A percentile compares a stretch with the other conserved stretches of the same genome.
These are phyloP conservation scores for Rosa persica DNA, from an alignment of 306 rosid genomes.

Conservation along the genomic window DNA sequence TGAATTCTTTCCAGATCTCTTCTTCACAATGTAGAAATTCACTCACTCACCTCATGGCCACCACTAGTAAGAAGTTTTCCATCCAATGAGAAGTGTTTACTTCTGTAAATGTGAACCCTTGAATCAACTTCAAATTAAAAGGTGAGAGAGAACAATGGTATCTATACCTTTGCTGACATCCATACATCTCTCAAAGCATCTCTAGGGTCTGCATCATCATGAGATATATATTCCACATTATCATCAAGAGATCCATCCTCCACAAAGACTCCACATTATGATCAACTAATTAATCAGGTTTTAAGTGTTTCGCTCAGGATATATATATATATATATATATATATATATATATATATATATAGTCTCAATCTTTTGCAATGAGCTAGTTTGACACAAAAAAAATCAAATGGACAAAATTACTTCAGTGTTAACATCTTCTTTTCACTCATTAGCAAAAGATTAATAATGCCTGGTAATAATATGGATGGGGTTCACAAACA, in stretches of 20 bases:
- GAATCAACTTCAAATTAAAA: slow-evolving; percentile 30
- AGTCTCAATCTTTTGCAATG: too few species aligned
- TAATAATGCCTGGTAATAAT: too few species aligned
- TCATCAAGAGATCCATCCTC: slow-evolving; percentile 97
- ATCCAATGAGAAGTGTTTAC: slow-evolving; percentile 84
- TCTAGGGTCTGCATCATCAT: slow-evolving; percentile 91
- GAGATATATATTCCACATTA: slow-evolving; percentile 96
- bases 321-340: too few species aligned
- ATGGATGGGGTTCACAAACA: too few species aligned
- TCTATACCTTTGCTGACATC: slow-evolving; percentile 93
- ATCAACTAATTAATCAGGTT: too few species aligned
- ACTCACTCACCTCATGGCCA: slow-evolving; percentile 79
- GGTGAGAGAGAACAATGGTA: slow-evolving; percentile 3
- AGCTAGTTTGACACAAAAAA: too few species aligned
- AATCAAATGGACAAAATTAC: too few species aligned
- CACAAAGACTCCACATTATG: slow-evolving; percentile 36
- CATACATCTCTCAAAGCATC: slow-evolving; percentile 87
- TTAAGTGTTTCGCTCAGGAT: too few species aligned
- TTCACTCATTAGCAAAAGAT: too few species aligned
- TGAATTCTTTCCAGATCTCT: slow-evolving; percentile 5
- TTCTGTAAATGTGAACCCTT: slow-evolving; percentile 83
- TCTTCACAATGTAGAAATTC: slow-evolving; percentile 1
- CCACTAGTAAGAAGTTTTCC: slow-evolving; percentile 97
- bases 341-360: too few species aligned
- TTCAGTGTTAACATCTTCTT: too few species aligned